These are phyloP conservation scores for Talaromyces piceae DNA, from an alignment of 2,329 filamentous ascomycete genomes.

Conservation along the genomic window DNA sequence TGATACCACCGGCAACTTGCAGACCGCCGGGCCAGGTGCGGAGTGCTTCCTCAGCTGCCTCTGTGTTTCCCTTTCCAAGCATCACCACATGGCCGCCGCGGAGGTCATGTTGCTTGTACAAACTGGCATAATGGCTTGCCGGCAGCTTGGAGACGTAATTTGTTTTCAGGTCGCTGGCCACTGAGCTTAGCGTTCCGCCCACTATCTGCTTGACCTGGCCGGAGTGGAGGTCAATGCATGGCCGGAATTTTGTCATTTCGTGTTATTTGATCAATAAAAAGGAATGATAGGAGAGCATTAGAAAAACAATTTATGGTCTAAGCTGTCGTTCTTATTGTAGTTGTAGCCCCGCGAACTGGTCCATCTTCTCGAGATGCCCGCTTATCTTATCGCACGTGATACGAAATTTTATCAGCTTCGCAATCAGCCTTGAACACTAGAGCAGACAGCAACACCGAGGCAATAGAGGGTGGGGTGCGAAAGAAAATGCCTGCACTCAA, in stretches of 20 bases:
- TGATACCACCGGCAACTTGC: slow-evolving; percentile 93
- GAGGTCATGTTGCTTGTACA: slow-evolving; percentile 71
- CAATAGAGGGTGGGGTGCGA: background rate
- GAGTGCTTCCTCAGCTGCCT: slow-evolving; percentile 70
- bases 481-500: slow-evolving; percentile 6
- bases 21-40: slow-evolving; percentile 69
- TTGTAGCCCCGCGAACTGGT: background rate
- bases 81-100: slow-evolving; percentile 90
- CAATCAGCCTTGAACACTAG: slow-evolving; percentile 14
- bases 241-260: slow-evolving; percentile 84
- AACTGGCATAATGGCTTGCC: slow-evolving; percentile 67
- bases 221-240: slow-evolving; percentile 96
- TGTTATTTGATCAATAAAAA: background rate
- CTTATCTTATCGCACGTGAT: slow-evolving; percentile 36
- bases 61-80: slow-evolving; percentile 81
- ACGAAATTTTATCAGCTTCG: slow-evolving; percentile 4
- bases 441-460: background rate
- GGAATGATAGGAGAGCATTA: too few species aligned
- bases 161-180: slow-evolving; percentile 64
- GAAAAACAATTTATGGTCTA: too few species aligned
- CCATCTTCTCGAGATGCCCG: background rate
- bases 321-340: background rate
- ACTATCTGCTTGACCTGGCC: slow-evolving; percentile 98
- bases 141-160: slow-evolving; percentile 87
- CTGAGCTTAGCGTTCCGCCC: slow-evolving; percentile 75